Conservation (phyloP, 1,139 yeast genomes). For the Nakaseomyces glabratus region DNA sequence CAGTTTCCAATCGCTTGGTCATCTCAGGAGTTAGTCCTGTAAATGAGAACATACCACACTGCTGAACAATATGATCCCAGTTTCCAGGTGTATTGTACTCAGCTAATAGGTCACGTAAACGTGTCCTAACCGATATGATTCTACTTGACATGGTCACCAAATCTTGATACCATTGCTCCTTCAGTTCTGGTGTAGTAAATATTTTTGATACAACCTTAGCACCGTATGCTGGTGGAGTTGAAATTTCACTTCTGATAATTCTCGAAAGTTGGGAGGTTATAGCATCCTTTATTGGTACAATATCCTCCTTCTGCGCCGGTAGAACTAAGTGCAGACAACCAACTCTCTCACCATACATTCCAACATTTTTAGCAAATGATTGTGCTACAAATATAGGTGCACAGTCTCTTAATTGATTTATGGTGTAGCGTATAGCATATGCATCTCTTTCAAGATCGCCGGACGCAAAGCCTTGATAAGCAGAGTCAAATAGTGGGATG, state of each 20-base stretch:
- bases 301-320: conserved; percentile 31
- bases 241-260: conserved; percentile 73
- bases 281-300: conserved; percentile 38
- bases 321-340: conserved; percentile 80
- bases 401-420: conserved; percentile 37
- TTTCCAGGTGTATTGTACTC: conserved; percentile 70
- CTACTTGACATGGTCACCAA: conserved; percentile 83
- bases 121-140: conserved; percentile 66
- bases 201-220: conserved; percentile 83
- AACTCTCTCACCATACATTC: conserved; percentile 96
- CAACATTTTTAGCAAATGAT: conserved; percentile 96
- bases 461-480: conserved; percentile 95
- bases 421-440: conserved; percentile 76
- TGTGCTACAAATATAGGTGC: conserved; percentile 69
- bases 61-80: conserved; percentile 89
- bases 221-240: conserved; percentile 95
- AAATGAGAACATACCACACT: conserved; percentile 95
- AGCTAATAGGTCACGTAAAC: conserved; percentile 53
- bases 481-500: conserved; percentile 86
- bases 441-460: conserved; percentile 83
- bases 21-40: conserved; percentile 77
- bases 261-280: conserved; percentile 68
- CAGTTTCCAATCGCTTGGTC: conserved; percentile 67
- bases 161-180: conserved; percentile 77
- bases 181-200: conserved; percentile 54